These are phyloP conservation scores for Tylopilus felleus DNA, from an alignment of 768 basidiomycete species.

Conservation along the genomic window DNA sequence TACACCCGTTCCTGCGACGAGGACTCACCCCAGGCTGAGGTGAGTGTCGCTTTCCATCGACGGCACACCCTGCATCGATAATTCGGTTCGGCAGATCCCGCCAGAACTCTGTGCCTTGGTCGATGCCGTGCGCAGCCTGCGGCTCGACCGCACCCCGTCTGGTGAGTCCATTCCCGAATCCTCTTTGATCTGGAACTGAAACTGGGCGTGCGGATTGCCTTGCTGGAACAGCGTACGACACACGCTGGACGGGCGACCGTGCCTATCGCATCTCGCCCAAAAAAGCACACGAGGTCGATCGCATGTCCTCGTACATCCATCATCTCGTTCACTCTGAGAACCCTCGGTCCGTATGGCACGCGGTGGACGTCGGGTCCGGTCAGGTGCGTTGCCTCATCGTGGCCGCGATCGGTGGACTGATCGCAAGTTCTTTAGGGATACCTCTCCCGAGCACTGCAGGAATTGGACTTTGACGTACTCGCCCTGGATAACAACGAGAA, in stretches of 20 bases:
- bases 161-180: conserved; percentile 8
- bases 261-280: conserved; percentile 67
- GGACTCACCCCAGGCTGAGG: conserved; percentile 3
- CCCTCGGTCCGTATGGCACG: conserved; percentile 34
- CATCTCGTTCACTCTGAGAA: conserved; percentile 30
- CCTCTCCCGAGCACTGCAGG: conserved; percentile 49
- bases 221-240: conserved; percentile 8
- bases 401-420: background rate
- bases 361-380: conserved; percentile 74
- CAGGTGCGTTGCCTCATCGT: conserved; percentile 41
- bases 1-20: conserved; percentile 15
- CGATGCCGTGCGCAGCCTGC: conserved; percentile 25
- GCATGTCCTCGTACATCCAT: conserved; percentile 56
- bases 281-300: conserved; percentile 67
- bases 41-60: conserved; percentile 11
- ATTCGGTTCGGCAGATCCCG: conserved; percentile 19
- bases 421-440: conserved; percentile 45
- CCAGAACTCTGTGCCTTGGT: conserved; percentile 18
- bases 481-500: conserved; percentile 62
- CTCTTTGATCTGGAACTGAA: background rate
- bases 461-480: conserved; percentile 46
- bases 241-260: conserved; percentile 2
- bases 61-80: background rate
- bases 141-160: conserved; percentile 23
- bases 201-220: background rate